Percentiles rank a stretch among this genome's conserved stretches.
Conservation (phyloP, 2,329 filamentous ascomycete species). For the Clonostachys chloroleuca region DNA sequence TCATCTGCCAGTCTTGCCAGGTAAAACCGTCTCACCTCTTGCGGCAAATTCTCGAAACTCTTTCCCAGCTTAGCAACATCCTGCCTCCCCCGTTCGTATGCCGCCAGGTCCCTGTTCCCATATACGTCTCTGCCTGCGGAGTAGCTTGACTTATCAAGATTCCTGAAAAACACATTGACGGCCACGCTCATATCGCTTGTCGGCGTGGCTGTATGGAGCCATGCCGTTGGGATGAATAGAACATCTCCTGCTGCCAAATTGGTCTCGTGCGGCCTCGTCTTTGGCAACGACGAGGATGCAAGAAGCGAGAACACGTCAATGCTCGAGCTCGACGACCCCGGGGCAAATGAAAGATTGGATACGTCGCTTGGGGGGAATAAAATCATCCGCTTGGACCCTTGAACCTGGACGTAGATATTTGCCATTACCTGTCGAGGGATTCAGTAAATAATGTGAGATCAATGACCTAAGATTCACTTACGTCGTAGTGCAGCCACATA, state of each 20-base stretch:
- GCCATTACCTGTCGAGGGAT: conserved; percentile 63
- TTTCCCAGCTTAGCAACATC: conserved; percentile 65
- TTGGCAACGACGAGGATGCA: conserved; percentile 27
- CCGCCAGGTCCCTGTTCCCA: conserved; percentile 79
- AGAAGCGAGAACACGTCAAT: conserved; percentile 62
- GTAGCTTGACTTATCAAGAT: conserved; percentile 60
- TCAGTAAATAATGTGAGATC: no score
- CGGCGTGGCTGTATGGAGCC: conserved; percentile 73
- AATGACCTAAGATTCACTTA: conserved; percentile 25
- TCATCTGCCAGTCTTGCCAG: conserved; percentile 68
- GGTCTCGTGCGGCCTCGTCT: conserved; percentile 63
- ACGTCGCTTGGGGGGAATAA: conserved; percentile 79
- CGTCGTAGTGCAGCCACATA: conserved; percentile 90
- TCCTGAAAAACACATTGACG: conserved; percentile 87
- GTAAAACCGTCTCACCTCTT: conserved; percentile 70
- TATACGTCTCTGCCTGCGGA: conserved; percentile 78
- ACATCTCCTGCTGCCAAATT: conserved; percentile 67
- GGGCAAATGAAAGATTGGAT: conserved; percentile 61
- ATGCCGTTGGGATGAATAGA: conserved; percentile 76
- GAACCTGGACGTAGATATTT: conserved; percentile 78
- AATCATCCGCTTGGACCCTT: conserved; percentile 67
- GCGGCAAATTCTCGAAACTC: conserved; percentile 60
- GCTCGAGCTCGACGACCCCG: conserved; percentile 77
- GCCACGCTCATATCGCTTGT: conserved; percentile 61
- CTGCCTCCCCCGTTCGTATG: conserved; percentile 75